These are phyloP conservation scores for Termitomyces sp. DNA, from an alignment of 768 basidiomycete genomes.

Conservation along the genomic window DNA sequence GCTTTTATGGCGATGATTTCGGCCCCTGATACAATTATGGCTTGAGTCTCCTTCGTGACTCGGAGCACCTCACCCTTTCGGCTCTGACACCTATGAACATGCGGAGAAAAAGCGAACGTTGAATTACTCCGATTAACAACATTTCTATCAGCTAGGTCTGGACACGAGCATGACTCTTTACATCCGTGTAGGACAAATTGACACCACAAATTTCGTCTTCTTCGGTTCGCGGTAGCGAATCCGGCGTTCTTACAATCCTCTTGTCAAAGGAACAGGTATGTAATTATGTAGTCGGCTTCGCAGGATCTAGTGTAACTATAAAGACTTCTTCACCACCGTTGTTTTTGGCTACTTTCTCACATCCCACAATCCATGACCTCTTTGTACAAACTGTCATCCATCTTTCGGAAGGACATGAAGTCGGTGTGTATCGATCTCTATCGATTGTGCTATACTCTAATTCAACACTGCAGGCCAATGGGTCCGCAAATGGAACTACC, in stretches of 20 bases:
- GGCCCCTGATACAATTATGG: neutral
- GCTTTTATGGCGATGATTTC: neutral
- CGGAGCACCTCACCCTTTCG: neutral
- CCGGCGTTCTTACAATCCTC: neutral
- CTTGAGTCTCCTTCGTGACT: neutral
- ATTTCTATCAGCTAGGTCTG: neutral
- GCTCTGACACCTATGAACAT: neutral
- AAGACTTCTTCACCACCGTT: neutral
- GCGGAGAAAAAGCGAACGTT: neutral
- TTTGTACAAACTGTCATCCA: constrained; percentile 16
- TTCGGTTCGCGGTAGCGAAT: constrained; percentile 4
- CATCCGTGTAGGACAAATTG: neutral
- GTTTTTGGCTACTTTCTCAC: neutral
- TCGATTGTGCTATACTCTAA: neutral
- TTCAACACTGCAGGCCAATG: constrained; percentile 11
- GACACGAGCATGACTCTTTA: neutral
- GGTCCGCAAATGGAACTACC: constrained; percentile 5
- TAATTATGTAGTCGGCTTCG: neutral
- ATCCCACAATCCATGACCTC: constrained; percentile 10
- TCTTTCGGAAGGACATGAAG: constrained; percentile 16
- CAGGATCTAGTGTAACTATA: neutral
- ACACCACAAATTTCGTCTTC: constrained; percentile 1
- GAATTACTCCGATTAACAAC: neutral
- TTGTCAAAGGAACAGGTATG: neutral
- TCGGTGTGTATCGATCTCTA: neutral